Base-by-base conservation (phyloP, 2,329 filamentous ascomycete genomes). In the Aspergillus sojae region DNA sequence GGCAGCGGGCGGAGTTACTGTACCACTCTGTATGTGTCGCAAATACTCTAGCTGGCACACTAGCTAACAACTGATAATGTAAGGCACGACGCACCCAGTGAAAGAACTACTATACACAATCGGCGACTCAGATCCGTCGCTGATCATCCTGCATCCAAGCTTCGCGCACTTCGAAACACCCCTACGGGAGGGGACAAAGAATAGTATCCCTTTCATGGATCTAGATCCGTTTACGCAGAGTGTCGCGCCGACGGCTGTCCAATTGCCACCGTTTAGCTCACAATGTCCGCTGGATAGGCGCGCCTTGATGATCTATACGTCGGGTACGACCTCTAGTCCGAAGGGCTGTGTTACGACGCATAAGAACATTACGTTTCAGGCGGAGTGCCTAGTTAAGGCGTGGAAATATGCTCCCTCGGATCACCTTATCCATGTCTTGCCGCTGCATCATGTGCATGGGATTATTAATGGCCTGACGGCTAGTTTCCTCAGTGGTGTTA, bases 371-470 rank as follows among this genome's bases (percentile, higher is more conserved):
- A 76, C 70, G 3, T 76, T 76, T 61, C 74, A 76, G 55, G 73
- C 72, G 1, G 65, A 64, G 59, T 72, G 68, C 43, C 69, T 76
- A 3, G 67, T 74, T n/a, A 65, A 74, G 52, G 74, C 74, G 16
- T 76, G 74, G 74, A 43, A 73, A 12, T 76, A 76, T 46, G 60
- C 45, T 9, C 62, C 70, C 1, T 71, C 76, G 1, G 83, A 84
- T 65, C 78, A 79, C 30, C 75, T 84, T 1, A 80, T 84, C 26
- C 83, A 84, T 61, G 76, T 84, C 2, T 76, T 84, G 2, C 83
- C 83, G 0, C 78, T 85, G 1, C 82, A 84, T 62, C 83, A 85
- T 64, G 77, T 83, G 12, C 83, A 83, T 48, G 83, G 83, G 0
- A 80, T 84, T 21, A 79, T 83, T 60, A 84, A 84, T 48, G 82